A percentile compares a stretch with the other conserved stretches of the same genome.
These are phyloP conservation scores for Pseudozyma pruni DNA, from an alignment of 1,284 basidiomycete genomes.

Conservation along the genomic window DNA sequence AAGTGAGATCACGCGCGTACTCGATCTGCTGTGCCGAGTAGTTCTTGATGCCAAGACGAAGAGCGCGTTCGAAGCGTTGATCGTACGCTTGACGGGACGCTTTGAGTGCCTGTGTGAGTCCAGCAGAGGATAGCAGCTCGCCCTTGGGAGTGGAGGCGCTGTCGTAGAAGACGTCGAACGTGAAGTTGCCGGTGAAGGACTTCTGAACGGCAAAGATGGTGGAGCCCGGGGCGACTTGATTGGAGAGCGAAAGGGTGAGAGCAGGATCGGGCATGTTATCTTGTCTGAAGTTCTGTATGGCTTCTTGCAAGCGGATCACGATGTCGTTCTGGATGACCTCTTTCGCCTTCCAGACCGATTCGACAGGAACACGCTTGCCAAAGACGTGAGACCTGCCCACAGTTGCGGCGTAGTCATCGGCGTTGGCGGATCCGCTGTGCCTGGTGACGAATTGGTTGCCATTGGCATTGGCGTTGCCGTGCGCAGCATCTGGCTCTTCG, in stretches of 20 bases:
- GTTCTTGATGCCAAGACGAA: conserved; percentile 73
- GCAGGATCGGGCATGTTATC: conserved; percentile 78
- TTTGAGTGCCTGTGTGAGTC: conserved; percentile 76
- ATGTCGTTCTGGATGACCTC: conserved; percentile 78
- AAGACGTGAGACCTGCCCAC: conserved; percentile 79
- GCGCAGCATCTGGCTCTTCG: conserved; percentile 75
- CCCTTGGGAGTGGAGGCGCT: conserved; percentile 74
- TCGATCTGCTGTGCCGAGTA: conserved; percentile 71
- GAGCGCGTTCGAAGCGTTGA: conserved; percentile 76
- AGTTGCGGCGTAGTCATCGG: conserved; percentile 74
- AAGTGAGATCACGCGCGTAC: conserved; percentile 87
- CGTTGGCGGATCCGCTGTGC: conserved; percentile 71
- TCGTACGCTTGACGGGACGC: conserved; percentile 76
- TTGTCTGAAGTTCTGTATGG: conserved; percentile 73
- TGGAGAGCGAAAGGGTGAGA: conserved; percentile 78
- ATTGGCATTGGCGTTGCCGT: conserved; percentile 70
- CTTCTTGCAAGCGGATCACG: conserved; percentile 73
- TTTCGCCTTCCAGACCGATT: conserved; percentile 86
- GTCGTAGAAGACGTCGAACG: conserved; percentile 87
- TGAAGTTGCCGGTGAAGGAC: conserved; percentile 80
- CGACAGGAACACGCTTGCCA: conserved; percentile 75
- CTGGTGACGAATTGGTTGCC: conserved; percentile 38
- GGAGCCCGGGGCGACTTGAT: conserved; percentile 78
- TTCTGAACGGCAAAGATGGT: conserved; percentile 89
- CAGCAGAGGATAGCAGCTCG: conserved; percentile 72